Conservation (phyloP, 2,329 filamentous ascomycete species). For the Trichoderma sp. region DNA sequence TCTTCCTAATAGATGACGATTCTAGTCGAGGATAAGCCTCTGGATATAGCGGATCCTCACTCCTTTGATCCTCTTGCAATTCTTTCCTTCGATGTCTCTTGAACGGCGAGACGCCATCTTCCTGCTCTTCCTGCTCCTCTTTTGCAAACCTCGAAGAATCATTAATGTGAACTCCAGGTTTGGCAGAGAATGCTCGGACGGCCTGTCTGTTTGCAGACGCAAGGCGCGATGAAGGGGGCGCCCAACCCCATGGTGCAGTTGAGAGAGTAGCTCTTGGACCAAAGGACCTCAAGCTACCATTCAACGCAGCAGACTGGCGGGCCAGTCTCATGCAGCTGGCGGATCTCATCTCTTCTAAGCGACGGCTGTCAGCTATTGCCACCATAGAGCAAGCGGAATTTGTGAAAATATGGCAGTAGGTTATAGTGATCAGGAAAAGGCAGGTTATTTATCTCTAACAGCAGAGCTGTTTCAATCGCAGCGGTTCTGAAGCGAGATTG, state of each 20-base stretch:
- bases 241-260: constrained; percentile 15
- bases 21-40: constrained; percentile 45
- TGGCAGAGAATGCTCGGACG: constrained; percentile 34
- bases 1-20: constrained; percentile 36
- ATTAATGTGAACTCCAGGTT: constrained; percentile 24
- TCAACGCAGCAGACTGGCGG: constrained; percentile 35
- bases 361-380: constrained; percentile 44
- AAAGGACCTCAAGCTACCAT: constrained; percentile 12
- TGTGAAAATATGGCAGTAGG: constrained; percentile 16
- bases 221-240: not conserved
- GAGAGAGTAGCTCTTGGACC: not conserved
- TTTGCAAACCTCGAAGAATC: constrained; percentile 29
- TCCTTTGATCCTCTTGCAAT: constrained; percentile 41
- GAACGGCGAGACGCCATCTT: constrained; percentile 41
- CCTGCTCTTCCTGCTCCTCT: constrained; percentile 32
- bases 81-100: constrained; percentile 43
- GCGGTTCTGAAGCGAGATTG: constrained; percentile 55
- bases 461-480: constrained; percentile 53
- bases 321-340: constrained; percentile 45
- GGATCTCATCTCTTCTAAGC: constrained; percentile 44
- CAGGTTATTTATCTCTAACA: constrained; percentile 50
- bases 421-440: constrained; percentile 43
- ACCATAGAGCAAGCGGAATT: constrained; percentile 34
- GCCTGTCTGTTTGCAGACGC: not conserved
- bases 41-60: constrained; percentile 42